phyloP scores from a whole-genome alignment of 257 asterid species.

The Scutellaria minor region DNA sequence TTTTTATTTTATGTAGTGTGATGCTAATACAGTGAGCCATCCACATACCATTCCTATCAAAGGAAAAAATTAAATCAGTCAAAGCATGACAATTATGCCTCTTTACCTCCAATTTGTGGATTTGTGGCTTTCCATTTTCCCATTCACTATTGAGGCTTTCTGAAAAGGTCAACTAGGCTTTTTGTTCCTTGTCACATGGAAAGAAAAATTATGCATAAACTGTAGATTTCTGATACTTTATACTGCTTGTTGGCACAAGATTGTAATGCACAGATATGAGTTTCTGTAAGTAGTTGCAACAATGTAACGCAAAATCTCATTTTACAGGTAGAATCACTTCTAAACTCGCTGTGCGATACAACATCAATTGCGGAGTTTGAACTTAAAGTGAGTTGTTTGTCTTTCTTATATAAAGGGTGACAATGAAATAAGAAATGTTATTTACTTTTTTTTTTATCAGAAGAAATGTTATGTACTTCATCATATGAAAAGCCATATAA shows the following conservation, averaged over 20 bases:
- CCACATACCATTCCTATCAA: background rate
- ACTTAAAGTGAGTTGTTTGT: slow-evolving; percentile 62
- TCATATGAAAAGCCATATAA: background rate
- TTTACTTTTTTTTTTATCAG: background rate
- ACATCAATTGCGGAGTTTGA: slow-evolving; percentile 87
- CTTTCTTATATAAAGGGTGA: background rate
- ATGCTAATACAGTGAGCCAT: slow-evolving; percentile 4
- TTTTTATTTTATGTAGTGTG: background rate
- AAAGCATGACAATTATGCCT: slow-evolving; percentile 12
- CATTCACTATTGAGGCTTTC: slow-evolving; percentile 5
- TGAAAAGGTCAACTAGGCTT: slow-evolving; percentile 18
- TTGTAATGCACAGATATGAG: slow-evolving; percentile 2
- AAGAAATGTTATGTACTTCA: background rate
- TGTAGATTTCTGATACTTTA: slow-evolving; percentile 9
- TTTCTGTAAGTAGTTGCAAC: slow-evolving; percentile 6
- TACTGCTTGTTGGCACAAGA: background rate
- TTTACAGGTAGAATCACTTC: slow-evolving; percentile 81
- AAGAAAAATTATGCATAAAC: background rate
- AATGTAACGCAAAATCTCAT: slow-evolving; percentile 34
- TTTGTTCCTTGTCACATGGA: slow-evolving; percentile 18
- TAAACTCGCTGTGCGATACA: slow-evolving; percentile 71
- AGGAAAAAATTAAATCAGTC: background rate
- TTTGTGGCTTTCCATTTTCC: background rate
- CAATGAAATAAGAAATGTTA: background rate
- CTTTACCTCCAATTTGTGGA: slow-evolving; percentile 10